phyloP scores from a whole-genome alignment of 805 yeast genomes.

The Ogataea degrootiae region DNA sequence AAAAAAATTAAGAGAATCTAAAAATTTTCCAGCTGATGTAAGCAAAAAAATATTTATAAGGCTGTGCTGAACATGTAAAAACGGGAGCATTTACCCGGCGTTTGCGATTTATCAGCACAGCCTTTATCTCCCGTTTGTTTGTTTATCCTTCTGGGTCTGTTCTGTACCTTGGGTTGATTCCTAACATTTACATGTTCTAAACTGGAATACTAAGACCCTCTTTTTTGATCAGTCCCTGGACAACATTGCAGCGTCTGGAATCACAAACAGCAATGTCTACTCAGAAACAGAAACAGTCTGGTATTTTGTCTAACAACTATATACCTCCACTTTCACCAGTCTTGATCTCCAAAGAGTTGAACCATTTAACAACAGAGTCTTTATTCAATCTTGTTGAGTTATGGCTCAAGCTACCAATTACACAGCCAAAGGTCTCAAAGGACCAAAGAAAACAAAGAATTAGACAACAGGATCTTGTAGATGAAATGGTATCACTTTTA shows the following conservation, averaged over 20 bases:
- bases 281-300: slow-evolving; percentile 16
- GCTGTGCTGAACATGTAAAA: too few species aligned
- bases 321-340: slow-evolving; percentile 26
- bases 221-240: too few species aligned
- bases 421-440: slow-evolving; percentile 24
- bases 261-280: neutral
- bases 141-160: too few species aligned
- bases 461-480: slow-evolving; percentile 13
- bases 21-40: too few species aligned
- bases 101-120: too few species aligned
- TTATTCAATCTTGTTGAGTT: slow-evolving; percentile 27
- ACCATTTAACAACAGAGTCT: slow-evolving; percentile 25
- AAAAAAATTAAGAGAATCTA: too few species aligned
- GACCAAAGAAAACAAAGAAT: slow-evolving; percentile 17
- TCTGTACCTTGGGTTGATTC: too few species aligned
- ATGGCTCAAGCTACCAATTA: slow-evolving; percentile 29
- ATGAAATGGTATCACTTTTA: slow-evolving; percentile 12
- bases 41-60: too few species aligned
- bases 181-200: too few species aligned
- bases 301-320: slow-evolving; percentile 31
- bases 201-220: too few species aligned
- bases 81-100: too few species aligned
- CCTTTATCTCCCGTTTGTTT: too few species aligned
- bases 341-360: slow-evolving; percentile 21
- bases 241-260: neutral